phyloP scores from a whole-genome alignment of 352 stramenopile species.

The Phytophthora uliginosa region DNA sequence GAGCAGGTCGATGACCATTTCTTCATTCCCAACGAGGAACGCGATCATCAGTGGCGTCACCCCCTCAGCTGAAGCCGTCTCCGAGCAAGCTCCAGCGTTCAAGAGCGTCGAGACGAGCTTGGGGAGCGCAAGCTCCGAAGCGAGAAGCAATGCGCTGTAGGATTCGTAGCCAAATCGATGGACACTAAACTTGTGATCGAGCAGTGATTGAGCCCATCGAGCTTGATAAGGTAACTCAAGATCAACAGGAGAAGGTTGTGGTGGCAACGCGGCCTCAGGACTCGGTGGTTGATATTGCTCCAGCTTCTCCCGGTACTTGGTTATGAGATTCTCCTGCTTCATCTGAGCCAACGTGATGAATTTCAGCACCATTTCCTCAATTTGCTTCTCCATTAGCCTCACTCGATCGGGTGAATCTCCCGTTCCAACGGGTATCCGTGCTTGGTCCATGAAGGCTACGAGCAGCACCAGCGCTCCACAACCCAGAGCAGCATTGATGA shows the following conservation, averaged over 20 bases:
- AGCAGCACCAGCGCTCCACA: constrained; percentile 54
- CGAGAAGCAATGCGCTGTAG: constrained; percentile 66
- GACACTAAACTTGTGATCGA: constrained; percentile 53
- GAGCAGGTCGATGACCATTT: constrained; percentile 44
- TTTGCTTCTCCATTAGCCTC: constrained; percentile 23
- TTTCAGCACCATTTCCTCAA: constrained; percentile 35
- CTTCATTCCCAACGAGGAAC: constrained; percentile 56
- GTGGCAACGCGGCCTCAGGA: background rate
- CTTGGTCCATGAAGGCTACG: constrained; percentile 51
- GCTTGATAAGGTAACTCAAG: constrained; percentile 36
- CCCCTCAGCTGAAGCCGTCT: constrained; percentile 40
- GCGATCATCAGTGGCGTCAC: constrained; percentile 72
- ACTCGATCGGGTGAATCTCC: constrained; percentile 9
- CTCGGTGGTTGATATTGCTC: background rate
- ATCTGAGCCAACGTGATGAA: constrained; percentile 43
- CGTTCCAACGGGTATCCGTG: constrained; percentile 23
- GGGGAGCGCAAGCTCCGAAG: constrained; percentile 51
- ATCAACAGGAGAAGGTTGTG: background rate
- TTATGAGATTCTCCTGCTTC: constrained; percentile 25
- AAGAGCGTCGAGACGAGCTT: constrained; percentile 50
- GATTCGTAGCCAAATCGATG: constrained; percentile 58
- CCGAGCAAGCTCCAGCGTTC: constrained; percentile 44
- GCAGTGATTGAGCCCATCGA: constrained; percentile 55
- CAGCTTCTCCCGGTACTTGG: constrained; percentile 22
- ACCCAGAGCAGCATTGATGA: constrained; percentile 50